These are phyloP conservation scores for Pleurotus eryngii DNA, from an alignment of 768 basidiomycete species.

Conservation along the genomic window DNA sequence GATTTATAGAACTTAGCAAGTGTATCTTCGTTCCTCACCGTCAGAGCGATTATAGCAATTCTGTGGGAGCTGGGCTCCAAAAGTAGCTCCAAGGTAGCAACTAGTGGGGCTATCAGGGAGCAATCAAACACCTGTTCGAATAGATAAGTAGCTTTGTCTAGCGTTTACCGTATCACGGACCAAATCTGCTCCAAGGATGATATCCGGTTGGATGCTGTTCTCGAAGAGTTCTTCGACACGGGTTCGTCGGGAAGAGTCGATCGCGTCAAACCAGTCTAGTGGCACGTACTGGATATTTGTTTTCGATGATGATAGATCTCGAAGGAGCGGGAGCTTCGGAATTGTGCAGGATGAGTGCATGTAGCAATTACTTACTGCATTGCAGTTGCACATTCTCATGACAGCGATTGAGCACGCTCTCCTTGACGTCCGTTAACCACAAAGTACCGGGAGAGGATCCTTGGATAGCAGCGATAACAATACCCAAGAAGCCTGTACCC, in stretches of 20 bases:
- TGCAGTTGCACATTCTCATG: constrained; percentile 53
- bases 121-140: constrained; percentile 63
- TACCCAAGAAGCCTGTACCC: constrained; percentile 74
- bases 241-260: constrained; percentile 26
- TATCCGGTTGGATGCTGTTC: constrained; percentile 43
- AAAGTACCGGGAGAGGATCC: constrained; percentile 24
- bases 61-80: constrained; percentile 27
- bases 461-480: constrained; percentile 58
- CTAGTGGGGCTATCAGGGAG: constrained; percentile 52
- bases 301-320: constrained; percentile 57
- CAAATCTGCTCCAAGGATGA: constrained; percentile 74
- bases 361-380: constrained; percentile 58
- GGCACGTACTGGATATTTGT: constrained; percentile 37
- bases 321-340: not conserved
- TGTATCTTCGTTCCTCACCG: constrained; percentile 57
- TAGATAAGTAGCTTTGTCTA: not conserved
- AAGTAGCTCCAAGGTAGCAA: constrained; percentile 44
- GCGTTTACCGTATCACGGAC: constrained; percentile 17
- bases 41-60: constrained; percentile 47
- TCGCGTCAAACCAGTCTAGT: constrained; percentile 69
- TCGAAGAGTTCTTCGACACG: constrained; percentile 31
- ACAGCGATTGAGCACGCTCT: constrained; percentile 60
- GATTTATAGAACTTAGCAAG: constrained; percentile 38
- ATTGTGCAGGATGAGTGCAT: constrained; percentile 15
- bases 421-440: constrained; percentile 64